Conservation (phyloP, 2,329 filamentous ascomycete species). For the Phaeosphaeria sp. region DNA sequence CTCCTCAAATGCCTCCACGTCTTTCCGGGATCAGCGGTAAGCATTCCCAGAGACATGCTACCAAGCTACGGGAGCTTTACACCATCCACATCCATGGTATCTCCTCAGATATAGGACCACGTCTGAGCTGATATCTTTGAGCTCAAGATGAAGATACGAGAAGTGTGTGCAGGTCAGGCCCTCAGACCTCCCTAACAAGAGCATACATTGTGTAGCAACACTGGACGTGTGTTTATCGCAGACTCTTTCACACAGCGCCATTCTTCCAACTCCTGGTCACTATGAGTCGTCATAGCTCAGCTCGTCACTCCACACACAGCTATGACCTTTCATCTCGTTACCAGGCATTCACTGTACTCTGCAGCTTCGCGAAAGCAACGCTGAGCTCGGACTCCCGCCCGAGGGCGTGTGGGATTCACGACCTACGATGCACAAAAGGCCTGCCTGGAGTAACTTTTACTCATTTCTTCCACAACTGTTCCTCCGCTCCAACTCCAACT, state of each 20-base stretch:
- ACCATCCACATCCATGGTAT: too few species aligned
- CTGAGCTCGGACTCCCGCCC: not conserved
- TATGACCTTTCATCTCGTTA: not conserved
- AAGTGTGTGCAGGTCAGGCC: too few species aligned
- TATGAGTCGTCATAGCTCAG: not conserved
- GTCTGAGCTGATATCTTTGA: too few species aligned
- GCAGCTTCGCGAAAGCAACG: not conserved
- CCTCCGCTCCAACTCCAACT: not conserved
- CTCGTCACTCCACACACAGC: not conserved
- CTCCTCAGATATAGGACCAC: too few species aligned
- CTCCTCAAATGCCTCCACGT: too few species aligned
- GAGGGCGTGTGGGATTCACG: not conserved
- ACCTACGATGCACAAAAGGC: not conserved
- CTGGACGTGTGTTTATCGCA: too few species aligned
- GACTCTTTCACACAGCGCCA: not conserved
- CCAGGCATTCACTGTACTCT: not conserved
- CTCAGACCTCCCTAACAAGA: too few species aligned
- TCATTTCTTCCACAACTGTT: not conserved
- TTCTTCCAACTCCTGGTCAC: not conserved
- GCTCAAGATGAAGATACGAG: too few species aligned
- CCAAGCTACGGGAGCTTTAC: too few species aligned
- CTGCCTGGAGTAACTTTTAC: not conserved
- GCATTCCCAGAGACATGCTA: too few species aligned
- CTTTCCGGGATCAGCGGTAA: too few species aligned
- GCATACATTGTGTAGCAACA: too few species aligned